Conservation (phyloP, 768 basidiomycete species). For the Rickenella mellea region DNA sequence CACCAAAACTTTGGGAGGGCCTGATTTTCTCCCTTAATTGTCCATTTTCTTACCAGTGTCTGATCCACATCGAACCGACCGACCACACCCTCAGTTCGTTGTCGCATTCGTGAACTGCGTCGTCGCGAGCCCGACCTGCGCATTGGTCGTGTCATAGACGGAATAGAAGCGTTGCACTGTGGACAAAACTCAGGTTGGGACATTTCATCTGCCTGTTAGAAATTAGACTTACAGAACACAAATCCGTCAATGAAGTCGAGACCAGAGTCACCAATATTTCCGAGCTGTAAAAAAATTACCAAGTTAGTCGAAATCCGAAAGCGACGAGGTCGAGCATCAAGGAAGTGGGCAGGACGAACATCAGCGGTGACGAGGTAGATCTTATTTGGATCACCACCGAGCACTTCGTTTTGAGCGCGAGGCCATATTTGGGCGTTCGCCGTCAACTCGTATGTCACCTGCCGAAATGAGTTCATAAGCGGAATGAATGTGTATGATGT, state of each 20-base stretch:
- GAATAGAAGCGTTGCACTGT: constrained; percentile 10
- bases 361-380: constrained; percentile 36
- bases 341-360: no score
- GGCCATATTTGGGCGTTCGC: constrained; percentile 68
- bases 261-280: neutral
- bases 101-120: constrained; percentile 15
- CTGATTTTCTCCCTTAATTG: no score
- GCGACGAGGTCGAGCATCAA: no score
- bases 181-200: neutral
- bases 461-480: no score
- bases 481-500: no score
- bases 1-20: no score
- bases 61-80: no score
- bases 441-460: constrained; percentile 44
- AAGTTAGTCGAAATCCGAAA: no score
- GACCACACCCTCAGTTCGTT: no score
- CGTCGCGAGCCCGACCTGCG: constrained; percentile 13
- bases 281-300: no score
- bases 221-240: neutral
- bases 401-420: constrained; percentile 40
- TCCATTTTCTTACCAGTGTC: no score
- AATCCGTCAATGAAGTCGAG: constrained; percentile 1
- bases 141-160: constrained; percentile 12
- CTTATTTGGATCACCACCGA: constrained; percentile 40
- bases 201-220: neutral